Percentiles rank a stretch among this genome's conserved stretches.
Evolutionary conservation across 1,139 yeast genomes (phyloP).

Genomic region (Debaryomyces fabryi): DNA sequence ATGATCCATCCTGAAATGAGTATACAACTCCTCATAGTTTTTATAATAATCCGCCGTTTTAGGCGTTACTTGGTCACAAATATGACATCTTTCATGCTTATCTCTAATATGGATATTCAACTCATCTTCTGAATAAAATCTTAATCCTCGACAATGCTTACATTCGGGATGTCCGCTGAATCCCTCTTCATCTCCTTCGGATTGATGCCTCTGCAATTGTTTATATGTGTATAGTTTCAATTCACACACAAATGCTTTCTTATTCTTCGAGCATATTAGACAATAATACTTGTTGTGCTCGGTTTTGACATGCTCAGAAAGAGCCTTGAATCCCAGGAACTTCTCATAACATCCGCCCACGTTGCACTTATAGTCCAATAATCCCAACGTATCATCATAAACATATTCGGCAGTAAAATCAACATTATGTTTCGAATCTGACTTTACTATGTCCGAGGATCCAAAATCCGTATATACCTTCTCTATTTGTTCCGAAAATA

Average conservation of each 20-base stretch:
- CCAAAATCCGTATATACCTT: conserved; percentile 43
- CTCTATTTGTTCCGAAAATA: conserved; percentile 53
- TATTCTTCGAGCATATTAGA: conserved; percentile 71
- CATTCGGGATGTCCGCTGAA: conserved; percentile 91
- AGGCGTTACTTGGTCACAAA: conserved; percentile 76
- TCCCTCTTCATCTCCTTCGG: conserved; percentile 68
- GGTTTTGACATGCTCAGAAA: conserved; percentile 65
- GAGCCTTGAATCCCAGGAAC: conserved; percentile 53
- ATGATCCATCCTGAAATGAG: conserved; percentile 75
- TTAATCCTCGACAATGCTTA: conserved; percentile 69
- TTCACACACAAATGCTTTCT: conserved; percentile 78
- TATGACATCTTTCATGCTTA: conserved; percentile 83
- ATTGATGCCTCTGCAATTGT: conserved; percentile 70
- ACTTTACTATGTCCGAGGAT: conserved; percentile 30
- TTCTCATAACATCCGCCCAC: conserved; percentile 52
- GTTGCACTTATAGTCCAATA: conserved; percentile 64
- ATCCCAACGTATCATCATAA: conserved; percentile 44
- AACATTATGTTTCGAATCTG: conserved; percentile 50
- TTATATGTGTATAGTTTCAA: conserved; percentile 62
- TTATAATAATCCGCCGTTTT: conserved; percentile 74
- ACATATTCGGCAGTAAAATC: conserved; percentile 53
- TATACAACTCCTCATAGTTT: conserved; percentile 71
- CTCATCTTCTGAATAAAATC: conserved; percentile 91
- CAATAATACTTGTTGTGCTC: conserved; percentile 70
- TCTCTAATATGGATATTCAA: conserved; percentile 80